Evolutionary conservation across 2,329 filamentous ascomycete genomes (phyloP), one percentile per base, ranked within the genome.

Genomic region (Penicillium sp.): DNA sequence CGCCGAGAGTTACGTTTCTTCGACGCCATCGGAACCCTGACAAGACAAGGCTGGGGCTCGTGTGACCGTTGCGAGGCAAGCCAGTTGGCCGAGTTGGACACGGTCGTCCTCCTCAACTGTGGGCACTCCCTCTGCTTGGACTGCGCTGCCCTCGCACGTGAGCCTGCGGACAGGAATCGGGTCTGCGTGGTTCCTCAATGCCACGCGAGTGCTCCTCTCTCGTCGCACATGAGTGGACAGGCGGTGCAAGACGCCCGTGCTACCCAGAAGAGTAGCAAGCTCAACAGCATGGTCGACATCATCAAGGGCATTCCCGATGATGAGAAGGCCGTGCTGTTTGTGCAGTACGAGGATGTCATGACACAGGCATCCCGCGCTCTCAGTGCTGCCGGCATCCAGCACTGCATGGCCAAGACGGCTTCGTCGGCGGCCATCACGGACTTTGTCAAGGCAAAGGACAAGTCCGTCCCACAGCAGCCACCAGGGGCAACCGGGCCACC

Each of bases 321-420:
- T 1, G 78, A 83, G n/a, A 73, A 76, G 50, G 73, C 75, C 0
- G 63, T 83, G 6, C 53, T 83, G 1, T 83, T 83, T 57, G 71
- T 80, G 1, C 80, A 82, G 48, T 78, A 72, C 39, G 57, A 62
- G 0, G 67, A 74, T 9, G 63, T 80, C 29, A 67, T 77, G 43
- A 49, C 66, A 0, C 68, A 73, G 0, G 60, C 61, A 7, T 61
- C 58, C 3, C 52, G 55, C 18, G 65, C 64, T 3, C 50, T 72
- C 5, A 36, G 55, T 6, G 32, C 52, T 4, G 62, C 64, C 2
- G 36, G 51, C 0, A 67, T 71, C 43, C 54, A 57, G 2, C 65
- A 68, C 49, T 59, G 67, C 0, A 64, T 67, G 9, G 66, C 79
- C 36, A 60, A 62, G 3, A 61, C 33, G 11, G 33, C 25, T 18